phyloP scores from a whole-genome alignment of 148 eudicot genomes.

The Bassia scoparia region DNA sequence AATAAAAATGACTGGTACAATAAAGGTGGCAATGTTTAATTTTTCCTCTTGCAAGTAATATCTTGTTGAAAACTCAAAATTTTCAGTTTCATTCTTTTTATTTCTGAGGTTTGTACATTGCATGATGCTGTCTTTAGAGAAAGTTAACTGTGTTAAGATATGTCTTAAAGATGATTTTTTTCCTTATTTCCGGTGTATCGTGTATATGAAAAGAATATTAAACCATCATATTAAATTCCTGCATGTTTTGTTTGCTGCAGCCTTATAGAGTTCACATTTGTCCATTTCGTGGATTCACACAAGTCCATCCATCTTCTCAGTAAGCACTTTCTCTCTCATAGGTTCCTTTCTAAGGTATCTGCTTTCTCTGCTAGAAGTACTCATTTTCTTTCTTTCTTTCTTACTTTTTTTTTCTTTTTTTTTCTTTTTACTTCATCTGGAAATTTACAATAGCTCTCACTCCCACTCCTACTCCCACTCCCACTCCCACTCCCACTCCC shows the following conservation, averaged over 20 bases:
- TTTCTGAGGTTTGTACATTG: too few species aligned
- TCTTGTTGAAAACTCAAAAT: too few species aligned
- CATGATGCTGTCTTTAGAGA: neutral
- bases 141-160: neutral
- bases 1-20: too few species aligned
- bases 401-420: slow-evolving; percentile 1
- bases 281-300: slow-evolving; percentile 34
- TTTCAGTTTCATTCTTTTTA: too few species aligned
- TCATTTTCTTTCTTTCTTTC: slow-evolving; percentile 3
- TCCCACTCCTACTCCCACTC: neutral
- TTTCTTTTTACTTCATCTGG: neutral
- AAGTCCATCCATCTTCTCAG: slow-evolving; percentile 32
- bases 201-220: neutral
- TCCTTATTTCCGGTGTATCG: too few species aligned
- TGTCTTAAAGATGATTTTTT: neutral
- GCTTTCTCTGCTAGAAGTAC: neutral
- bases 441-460: neutral
- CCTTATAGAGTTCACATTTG: slow-evolving; percentile 34
- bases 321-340: slow-evolving; percentile 21
- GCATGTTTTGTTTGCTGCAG: slow-evolving; percentile 24
- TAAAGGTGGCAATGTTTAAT: too few species aligned
- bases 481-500: too few species aligned
- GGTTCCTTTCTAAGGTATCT: slow-evolving; percentile 3
- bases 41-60: too few species aligned
- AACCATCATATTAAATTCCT: neutral